Conservation (phyloP, 768 basidiomycete species). For the Leccinellum rugosiceps region DNA sequence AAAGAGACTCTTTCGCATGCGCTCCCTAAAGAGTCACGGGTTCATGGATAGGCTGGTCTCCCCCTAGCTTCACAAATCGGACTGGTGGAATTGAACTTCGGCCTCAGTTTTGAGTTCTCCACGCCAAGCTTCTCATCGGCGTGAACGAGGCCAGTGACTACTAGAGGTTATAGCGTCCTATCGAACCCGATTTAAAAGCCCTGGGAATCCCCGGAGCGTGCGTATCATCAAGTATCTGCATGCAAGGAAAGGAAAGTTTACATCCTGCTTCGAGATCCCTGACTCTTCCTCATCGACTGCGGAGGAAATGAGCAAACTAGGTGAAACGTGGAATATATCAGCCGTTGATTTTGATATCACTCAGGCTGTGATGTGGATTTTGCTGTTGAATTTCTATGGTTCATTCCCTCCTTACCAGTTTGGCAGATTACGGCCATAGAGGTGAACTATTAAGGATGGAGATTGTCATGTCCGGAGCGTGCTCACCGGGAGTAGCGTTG, state of each 20-base stretch:
- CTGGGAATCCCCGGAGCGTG: no score
- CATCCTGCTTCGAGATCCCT: neutral
- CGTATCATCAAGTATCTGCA: neutral
- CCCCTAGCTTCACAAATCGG: slow-evolving; percentile 40
- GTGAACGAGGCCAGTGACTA: neutral
- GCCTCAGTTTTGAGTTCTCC: neutral
- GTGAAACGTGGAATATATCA: neutral
- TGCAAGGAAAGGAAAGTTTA: neutral
- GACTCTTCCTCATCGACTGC: no score
- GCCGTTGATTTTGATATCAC: neutral
- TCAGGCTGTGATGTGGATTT: neutral
- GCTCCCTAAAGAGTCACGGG: neutral
- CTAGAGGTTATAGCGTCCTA: neutral
- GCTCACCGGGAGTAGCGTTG: neutral
- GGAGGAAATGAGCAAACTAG: no score
- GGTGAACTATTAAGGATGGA: neutral
- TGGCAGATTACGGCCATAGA: neutral
- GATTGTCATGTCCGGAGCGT: neutral
- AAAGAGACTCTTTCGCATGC: neutral
- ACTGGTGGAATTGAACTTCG: slow-evolving; percentile 77
- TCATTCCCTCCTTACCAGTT: no score
- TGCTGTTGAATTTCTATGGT: no score
- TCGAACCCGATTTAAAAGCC: neutral
- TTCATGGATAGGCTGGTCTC: neutral
- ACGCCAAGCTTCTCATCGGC: neutral